Percentiles rank a stretch among this genome's conserved stretches.
phyloP scores from a whole-genome alignment of 257 asterid species.

The Linderniella brevidens region DNA sequence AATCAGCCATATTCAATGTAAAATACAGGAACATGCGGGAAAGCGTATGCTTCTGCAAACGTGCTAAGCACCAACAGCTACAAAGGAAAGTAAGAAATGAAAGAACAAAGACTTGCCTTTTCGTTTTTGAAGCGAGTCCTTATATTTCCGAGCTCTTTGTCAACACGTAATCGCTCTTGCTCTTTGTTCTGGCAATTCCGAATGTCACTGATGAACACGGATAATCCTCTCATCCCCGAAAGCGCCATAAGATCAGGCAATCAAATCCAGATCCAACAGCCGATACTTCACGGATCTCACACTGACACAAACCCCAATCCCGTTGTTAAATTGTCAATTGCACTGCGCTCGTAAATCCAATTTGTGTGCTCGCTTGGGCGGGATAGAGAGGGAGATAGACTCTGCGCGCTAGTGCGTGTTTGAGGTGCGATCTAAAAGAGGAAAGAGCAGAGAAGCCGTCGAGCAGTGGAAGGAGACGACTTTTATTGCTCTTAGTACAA shows the following conservation, averaged over 20 bases:
- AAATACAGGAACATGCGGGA: too few relatives aligned
- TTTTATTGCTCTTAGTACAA: conserved; percentile 6
- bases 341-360: too few relatives aligned
- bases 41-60: too few relatives aligned
- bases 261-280: conserved; percentile 43
- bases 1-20: too few relatives aligned
- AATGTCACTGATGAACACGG: conserved; percentile 93
- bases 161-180: conserved; percentile 94
- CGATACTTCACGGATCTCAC: conserved; percentile 15
- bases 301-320: too few relatives aligned
- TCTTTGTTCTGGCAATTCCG: conserved; percentile 96
- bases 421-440: too few relatives aligned
- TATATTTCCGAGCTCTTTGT: conserved; percentile 77
- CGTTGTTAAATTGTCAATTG: too few relatives aligned
- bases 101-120: conserved; percentile 33
- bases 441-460: conserved; percentile 17
- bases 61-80: too few relatives aligned
- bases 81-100: neutral
- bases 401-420: too few relatives aligned
- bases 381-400: too few relatives aligned
- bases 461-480: conserved; percentile 29
- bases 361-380: too few relatives aligned
- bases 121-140: conserved; percentile 76
- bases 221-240: conserved; percentile 97
- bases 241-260: conserved; percentile 54